Percentiles rank a stretch among this genome's conserved stretches.
Evolutionary conservation across 2,329 filamentous ascomycete species (phyloP).

Genomic region (Fusarium papillatum): DNA sequence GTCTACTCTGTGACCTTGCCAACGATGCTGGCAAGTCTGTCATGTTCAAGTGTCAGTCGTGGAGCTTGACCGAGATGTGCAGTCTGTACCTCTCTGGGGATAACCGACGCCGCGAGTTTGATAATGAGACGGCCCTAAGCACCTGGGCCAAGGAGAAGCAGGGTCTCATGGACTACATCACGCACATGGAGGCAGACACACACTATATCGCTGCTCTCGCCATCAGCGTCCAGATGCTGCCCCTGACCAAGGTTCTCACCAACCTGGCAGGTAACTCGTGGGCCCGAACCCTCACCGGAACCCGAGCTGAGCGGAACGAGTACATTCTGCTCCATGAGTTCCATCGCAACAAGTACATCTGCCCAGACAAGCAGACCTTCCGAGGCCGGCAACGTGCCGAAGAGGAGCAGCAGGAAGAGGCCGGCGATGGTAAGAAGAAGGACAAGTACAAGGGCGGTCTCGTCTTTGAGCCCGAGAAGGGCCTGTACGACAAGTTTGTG

Average conservation of each 20-base stretch:
- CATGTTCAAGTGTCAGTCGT: conserved; percentile 98
- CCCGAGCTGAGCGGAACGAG: conserved; percentile 96
- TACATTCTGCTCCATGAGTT: conserved; percentile 99
- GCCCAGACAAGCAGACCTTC: conserved; percentile 92
- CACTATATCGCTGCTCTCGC: conserved; percentile 95
- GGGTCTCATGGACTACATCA: conserved; percentile 93
- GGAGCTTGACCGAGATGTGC: conserved; percentile 98
- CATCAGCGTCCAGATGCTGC: conserved; percentile 90
- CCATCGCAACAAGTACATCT: conserved; percentile 96
- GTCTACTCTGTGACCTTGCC: conserved; percentile 91
- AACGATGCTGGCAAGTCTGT: conserved; percentile 98
- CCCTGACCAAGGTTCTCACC: conserved; percentile 93
- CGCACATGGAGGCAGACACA: conserved; percentile 94
- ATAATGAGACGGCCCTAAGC: conserved; percentile 88
- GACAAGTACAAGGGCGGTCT: conserved; percentile 99
- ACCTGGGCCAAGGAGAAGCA: conserved; percentile 84
- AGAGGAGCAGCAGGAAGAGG: conserved; percentile 79
- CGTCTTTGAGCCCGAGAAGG: conserved; percentile 97
- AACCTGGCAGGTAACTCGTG: conserved; percentile 98
- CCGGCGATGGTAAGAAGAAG: conserved; percentile 89
- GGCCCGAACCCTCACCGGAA: conserved; percentile 96
- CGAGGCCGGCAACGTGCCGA: conserved; percentile 80
- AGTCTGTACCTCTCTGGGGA: conserved; percentile 85
- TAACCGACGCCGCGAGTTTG: conserved; percentile 83
- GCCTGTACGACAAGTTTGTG: conserved; percentile 97